phyloP scores from a whole-genome alignment of 2,329 filamentous ascomycete genomes.

The Graphiopsis chlorocephala region DNA sequence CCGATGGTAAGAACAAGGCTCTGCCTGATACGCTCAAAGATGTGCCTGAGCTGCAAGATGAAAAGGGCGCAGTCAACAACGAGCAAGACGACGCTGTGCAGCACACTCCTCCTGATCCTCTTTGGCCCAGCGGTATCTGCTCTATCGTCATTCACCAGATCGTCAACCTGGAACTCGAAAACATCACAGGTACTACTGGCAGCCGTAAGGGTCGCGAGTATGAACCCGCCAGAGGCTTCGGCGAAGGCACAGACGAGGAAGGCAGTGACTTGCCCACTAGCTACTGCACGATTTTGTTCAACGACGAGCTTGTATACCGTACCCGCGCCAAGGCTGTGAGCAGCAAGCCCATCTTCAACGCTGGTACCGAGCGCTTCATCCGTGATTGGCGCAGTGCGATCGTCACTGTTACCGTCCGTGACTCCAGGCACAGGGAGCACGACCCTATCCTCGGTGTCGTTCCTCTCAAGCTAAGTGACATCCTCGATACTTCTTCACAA shows the following conservation, averaged over 20 bases:
- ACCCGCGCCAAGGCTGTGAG: slow-evolving; percentile 93
- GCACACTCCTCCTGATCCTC: slow-evolving; percentile 88
- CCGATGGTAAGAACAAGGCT: slow-evolving; percentile 78
- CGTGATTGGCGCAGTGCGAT: slow-evolving; percentile 89
- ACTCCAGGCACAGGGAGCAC: slow-evolving; percentile 84
- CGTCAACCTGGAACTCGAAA: slow-evolving; percentile 87
- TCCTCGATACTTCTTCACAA: slow-evolving; percentile 85
- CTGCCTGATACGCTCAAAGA: slow-evolving; percentile 72
- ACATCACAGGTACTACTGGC: slow-evolving; percentile 80
- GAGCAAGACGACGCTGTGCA: slow-evolving; percentile 78
- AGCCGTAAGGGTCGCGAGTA: slow-evolving; percentile 82
- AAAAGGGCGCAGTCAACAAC: slow-evolving; percentile 74
- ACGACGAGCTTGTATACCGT: slow-evolving; percentile 87
- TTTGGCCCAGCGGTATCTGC: slow-evolving; percentile 89
- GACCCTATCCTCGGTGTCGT: slow-evolving; percentile 93
- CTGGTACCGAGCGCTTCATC: slow-evolving; percentile 87
- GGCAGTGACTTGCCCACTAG: slow-evolving; percentile 77
- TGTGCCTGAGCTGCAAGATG: slow-evolving; percentile 75
- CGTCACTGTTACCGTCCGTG: slow-evolving; percentile 82
- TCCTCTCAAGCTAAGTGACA: slow-evolving; percentile 79
- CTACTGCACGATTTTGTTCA: slow-evolving; percentile 89
- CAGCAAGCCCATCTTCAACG: slow-evolving; percentile 95
- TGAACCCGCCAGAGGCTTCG: slow-evolving; percentile 79
- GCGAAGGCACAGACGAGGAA: slow-evolving; percentile 83
- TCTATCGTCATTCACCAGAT: slow-evolving; percentile 90